A percentile compares a stretch with the other conserved stretches of the same genome.
Conservation (phyloP, 352 stramenopile genomes). For the Albugo candida region DNA sequence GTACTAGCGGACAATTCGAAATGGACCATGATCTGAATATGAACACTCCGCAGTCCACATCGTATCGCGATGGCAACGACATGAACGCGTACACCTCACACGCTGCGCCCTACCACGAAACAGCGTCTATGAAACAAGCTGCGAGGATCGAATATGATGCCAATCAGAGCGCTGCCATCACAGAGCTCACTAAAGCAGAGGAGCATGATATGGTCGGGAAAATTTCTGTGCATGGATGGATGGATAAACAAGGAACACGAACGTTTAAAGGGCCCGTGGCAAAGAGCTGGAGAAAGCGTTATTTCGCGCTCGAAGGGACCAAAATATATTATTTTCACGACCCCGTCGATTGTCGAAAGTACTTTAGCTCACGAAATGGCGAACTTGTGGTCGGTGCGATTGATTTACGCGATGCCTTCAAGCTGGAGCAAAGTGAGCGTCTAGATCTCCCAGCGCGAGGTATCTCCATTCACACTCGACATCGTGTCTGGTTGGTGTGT, state of each 20-base stretch:
- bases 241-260: slow-evolving; percentile 69
- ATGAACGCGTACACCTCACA: too few relatives aligned
- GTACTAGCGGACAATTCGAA: too few relatives aligned
- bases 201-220: slow-evolving; percentile 25
- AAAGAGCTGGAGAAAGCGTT: slow-evolving; percentile 64
- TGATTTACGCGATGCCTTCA: slow-evolving; percentile 55
- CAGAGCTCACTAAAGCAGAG: slow-evolving; percentile 12
- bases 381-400: slow-evolving; percentile 60
- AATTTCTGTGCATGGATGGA: slow-evolving; percentile 65
- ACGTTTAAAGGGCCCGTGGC: slow-evolving; percentile 64
- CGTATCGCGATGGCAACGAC: too few relatives aligned
- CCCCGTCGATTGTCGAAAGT: slow-evolving; percentile 67
- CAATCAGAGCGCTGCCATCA: too few relatives aligned
- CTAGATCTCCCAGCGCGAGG: slow-evolving; percentile 43
- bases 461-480: slow-evolving; percentile 57
- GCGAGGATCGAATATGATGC: too few relatives aligned
- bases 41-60: too few relatives aligned
- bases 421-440: slow-evolving; percentile 51
- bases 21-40: too few relatives aligned
- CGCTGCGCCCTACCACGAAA: too few relatives aligned
- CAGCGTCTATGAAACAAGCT: too few relatives aligned
- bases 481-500: slow-evolving; percentile 54
- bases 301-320: slow-evolving; percentile 62
- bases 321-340: slow-evolving; percentile 81
- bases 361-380: slow-evolving; percentile 60